These are phyloP conservation scores for Truncatella angustata DNA, from an alignment of 2,329 filamentous ascomycete species.

Conservation along the genomic window DNA sequence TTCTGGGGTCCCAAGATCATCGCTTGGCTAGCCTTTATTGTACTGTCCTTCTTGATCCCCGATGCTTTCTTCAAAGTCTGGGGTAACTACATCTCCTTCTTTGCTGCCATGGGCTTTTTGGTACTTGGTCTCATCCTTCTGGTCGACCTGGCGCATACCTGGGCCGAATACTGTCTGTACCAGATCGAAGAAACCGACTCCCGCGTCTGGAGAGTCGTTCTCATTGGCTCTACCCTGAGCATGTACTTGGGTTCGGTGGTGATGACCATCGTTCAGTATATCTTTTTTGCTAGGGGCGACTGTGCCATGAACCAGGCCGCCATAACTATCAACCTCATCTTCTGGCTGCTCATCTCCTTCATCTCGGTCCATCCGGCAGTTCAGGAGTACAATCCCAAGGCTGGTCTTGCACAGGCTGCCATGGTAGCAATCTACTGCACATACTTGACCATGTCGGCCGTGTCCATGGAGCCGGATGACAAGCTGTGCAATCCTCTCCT, in stretches of 20 bases:
- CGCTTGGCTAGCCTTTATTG: slow-evolving; percentile 81
- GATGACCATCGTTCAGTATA: slow-evolving; percentile 96
- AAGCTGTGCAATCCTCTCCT: slow-evolving; percentile 91
- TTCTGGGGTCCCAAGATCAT: slow-evolving; percentile 98
- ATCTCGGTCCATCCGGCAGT: slow-evolving; percentile 87
- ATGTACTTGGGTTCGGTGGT: slow-evolving; percentile 91
- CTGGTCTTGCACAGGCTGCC: slow-evolving; percentile 92
- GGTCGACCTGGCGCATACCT: slow-evolving; percentile 92
- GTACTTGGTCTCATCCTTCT: slow-evolving; percentile 88
- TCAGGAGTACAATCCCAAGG: slow-evolving; percentile 89
- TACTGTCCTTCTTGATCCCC: slow-evolving; percentile 92
- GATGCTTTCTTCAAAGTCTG: slow-evolving; percentile 93
- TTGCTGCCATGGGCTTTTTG: slow-evolving; percentile 89
- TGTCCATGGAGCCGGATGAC: slow-evolving; percentile 97
- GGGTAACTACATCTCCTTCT: slow-evolving; percentile 89
- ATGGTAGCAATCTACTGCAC: slow-evolving; percentile 99
- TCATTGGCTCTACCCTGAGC: slow-evolving; percentile 87
- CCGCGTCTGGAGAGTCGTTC: slow-evolving; percentile 75
- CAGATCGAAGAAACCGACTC: slow-evolving; percentile 92
- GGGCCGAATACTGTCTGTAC: slow-evolving; percentile 93
- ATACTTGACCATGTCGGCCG: slow-evolving; percentile 95
- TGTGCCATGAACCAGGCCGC: slow-evolving; percentile 97
- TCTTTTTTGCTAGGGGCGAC: slow-evolving; percentile 80
- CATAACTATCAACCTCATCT: slow-evolving; percentile 87
- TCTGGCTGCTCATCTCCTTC: slow-evolving; percentile 76